Conservation (phyloP, 306 rosid species). For the Oxytropis ochrocephala region DNA sequence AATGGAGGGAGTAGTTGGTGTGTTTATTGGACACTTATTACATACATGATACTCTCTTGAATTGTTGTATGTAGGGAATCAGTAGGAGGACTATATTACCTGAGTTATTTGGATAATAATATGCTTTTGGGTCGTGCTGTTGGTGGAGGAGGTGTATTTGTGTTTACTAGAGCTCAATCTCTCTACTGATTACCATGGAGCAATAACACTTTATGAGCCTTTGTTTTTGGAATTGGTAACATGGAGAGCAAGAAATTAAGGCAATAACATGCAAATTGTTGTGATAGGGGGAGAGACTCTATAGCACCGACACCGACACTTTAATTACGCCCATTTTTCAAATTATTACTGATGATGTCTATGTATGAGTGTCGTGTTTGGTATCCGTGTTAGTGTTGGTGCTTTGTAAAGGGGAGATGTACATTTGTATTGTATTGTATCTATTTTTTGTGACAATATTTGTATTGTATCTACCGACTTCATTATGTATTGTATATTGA, state of each 20-base stretch:
- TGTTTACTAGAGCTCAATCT: slow-evolving; percentile 76
- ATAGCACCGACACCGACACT: too few species aligned
- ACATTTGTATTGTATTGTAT: not conserved
- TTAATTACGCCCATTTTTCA: too few species aligned
- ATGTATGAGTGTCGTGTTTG: too few species aligned
- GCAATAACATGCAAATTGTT: not conserved
- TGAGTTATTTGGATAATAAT: slow-evolving; percentile 73
- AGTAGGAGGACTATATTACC: slow-evolving; percentile 87
- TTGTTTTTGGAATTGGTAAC: not conserved
- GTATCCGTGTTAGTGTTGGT: too few species aligned
- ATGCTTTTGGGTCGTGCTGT: slow-evolving; percentile 96
- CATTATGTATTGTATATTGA: slow-evolving; percentile 8
- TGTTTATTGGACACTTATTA: not conserved
- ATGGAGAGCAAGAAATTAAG: not conserved
- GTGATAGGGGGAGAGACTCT: too few species aligned
- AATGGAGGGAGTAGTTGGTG: too few species aligned
- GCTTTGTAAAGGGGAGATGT: not conserved
- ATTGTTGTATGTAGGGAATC: slow-evolving; percentile 36
- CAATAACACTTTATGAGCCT: not conserved
- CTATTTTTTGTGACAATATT: not conserved
- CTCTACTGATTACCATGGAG: slow-evolving; percentile 32
- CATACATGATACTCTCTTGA: not conserved
- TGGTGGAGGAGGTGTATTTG: slow-evolving; percentile 90
- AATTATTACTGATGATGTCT: too few species aligned
- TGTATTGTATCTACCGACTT: not conserved